Evolutionary conservation across 441 rosid genomes (phyloP).

Genomic region (Omphalea diandra): DNA sequence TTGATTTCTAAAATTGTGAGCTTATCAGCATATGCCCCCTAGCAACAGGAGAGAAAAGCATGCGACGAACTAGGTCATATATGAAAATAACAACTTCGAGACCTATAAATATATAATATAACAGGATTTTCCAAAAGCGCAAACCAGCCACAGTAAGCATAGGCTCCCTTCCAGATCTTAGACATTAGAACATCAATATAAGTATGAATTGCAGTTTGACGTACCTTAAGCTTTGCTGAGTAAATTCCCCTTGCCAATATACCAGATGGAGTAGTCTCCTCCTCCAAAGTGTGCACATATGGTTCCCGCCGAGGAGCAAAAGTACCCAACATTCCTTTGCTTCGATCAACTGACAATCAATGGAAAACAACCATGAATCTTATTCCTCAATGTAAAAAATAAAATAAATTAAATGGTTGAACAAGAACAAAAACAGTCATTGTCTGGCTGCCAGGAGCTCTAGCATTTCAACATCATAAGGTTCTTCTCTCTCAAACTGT

Average conservation of each 20-base stretch:
- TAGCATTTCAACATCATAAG: neutral
- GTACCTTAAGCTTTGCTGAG: constrained; percentile 71
- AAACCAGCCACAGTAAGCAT: neutral
- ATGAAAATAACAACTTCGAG: neutral
- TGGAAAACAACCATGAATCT: neutral
- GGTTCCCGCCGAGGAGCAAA: constrained; percentile 71
- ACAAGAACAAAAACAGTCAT: neutral
- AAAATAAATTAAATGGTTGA: neutral
- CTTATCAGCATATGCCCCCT: no score
- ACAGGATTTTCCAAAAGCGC: neutral
- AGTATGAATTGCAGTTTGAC: constrained; percentile 7
- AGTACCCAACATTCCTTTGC: constrained; percentile 83
- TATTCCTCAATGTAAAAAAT: neutral
- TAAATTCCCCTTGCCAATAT: constrained; percentile 72
- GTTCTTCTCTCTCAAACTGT: neutral
- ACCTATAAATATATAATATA: no score
- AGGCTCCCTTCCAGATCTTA: neutral
- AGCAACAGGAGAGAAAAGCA: neutral
- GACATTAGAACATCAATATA: neutral
- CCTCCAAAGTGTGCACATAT: constrained; percentile 53
- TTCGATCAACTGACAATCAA: constrained; percentile 54
- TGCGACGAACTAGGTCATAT: neutral
- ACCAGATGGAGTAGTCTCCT: constrained; percentile 82
- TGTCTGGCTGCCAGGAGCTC: neutral
- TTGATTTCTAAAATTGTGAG: no score